Evolutionary conservation across 371 early-diverging fungal genomes (phyloP).

Genomic region (Dichotomocladium elegans): DNA sequence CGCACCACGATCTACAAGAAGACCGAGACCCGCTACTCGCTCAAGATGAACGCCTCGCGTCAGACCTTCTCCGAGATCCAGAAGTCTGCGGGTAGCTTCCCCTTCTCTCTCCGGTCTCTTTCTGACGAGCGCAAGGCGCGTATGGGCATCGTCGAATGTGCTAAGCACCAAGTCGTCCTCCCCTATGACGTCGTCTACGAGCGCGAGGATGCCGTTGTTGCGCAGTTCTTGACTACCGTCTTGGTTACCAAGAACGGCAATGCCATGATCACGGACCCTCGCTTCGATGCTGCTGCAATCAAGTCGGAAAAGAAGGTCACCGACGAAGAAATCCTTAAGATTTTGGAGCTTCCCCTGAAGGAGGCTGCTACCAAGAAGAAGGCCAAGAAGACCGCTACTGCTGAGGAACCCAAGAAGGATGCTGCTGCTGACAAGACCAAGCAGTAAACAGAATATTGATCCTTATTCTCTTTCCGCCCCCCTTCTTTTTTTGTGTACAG

Average conservation of each 20-base stretch:
- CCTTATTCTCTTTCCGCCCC: background rate
- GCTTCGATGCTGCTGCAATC: slow-evolving; percentile 60
- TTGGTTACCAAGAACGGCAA: slow-evolving; percentile 85
- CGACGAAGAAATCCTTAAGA: slow-evolving; percentile 65
- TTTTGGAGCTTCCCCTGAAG: slow-evolving; percentile 55
- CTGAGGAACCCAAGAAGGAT: slow-evolving; percentile 42
- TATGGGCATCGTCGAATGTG: slow-evolving; percentile 91
- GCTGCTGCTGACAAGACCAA: slow-evolving; percentile 21
- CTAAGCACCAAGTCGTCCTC: slow-evolving; percentile 75
- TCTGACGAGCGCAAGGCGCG: slow-evolving; percentile 88
- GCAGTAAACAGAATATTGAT: slow-evolving; percentile 9
- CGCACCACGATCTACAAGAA: slow-evolving; percentile 94
- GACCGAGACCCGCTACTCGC: too few species aligned
- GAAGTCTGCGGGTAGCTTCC: slow-evolving; percentile 81
- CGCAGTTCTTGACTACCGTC: slow-evolving; percentile 89
- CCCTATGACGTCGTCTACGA: slow-evolving; percentile 85
- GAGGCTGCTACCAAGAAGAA: slow-evolving; percentile 25
- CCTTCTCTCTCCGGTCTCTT: slow-evolving; percentile 78
- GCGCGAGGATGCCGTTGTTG: slow-evolving; percentile 77
- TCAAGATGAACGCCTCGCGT: slow-evolving; percentile 72
- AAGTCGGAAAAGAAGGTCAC: slow-evolving; percentile 76
- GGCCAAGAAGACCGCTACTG: slow-evolving; percentile 23
- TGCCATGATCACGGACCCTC: slow-evolving; percentile 69
- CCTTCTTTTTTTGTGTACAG: background rate
- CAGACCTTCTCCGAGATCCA: slow-evolving; percentile 73